Base-by-base conservation (phyloP, 2,329 filamentous ascomycete genomes). In the Cercospora brassicicola region DNA sequence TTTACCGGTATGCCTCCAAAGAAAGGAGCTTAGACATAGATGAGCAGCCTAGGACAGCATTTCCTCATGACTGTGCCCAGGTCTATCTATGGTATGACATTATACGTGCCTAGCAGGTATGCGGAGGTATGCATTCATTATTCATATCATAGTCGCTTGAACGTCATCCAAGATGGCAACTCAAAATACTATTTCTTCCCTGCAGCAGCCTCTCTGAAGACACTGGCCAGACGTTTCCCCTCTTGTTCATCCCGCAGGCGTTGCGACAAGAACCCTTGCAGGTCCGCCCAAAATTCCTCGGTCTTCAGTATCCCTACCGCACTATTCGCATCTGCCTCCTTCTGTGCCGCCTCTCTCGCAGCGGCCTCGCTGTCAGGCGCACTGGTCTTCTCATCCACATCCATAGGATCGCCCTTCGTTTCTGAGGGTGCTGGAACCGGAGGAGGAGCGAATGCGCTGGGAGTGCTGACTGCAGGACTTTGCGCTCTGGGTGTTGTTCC, bases 251-350 rank as follows among this genome's bases (percentile, higher is more conserved):
- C 91, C 79, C 90, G 89, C 74, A 97, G 81, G 78, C 92, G 87
- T 82, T 94, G 91, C 76, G 88, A 82, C 78, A 99, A 78, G 79
- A 94, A 98, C 0, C 87, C 91, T 76, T 89, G 88, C 71, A 99
- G 80, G 82, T 98, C 95, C 8, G 81, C 81, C 95, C 95, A 99
- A 77, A 99, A 99, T 65, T 86, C 89, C 6, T 90, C 87, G 11
- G 88, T 90, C 76, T 87, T 82, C 71, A 96, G 77, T 20, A 90
- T 85, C 30, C 87, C 86, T 64, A 81, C 63, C 7, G 73, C 73
- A 20, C 61, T 72, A 18, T 72, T 70, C 11, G 61, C 81, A 36
- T 86, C 86, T 72, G 86, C 88, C n/a, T 83, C 79, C 2, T 82
- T 84, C 71, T 86, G 84, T 63, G 85, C 85, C 51, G 81, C 83